Base-by-base conservation (phyloP, 345 rosid genomes). In the Sonneratia alba region DNA sequence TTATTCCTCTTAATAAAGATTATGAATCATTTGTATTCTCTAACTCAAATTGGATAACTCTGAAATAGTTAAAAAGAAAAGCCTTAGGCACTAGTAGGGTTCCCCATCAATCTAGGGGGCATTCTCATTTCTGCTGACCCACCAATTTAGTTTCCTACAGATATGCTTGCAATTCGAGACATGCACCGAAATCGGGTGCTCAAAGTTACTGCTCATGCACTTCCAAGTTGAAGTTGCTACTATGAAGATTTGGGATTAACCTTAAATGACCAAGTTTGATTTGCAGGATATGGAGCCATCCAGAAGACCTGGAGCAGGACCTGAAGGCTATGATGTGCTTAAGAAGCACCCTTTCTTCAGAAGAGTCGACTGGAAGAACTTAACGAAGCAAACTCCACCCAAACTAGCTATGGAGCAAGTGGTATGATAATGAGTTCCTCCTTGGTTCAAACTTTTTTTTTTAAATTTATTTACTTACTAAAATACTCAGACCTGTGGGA, bases 271-370 rank as follows among this genome's bases (percentile, higher is more conserved):
- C 66, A 36, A 37, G 27, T 70, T 55, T 38, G 65, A 53, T 56
- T 57, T 56, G 66, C 73, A 95, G 98, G 98, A 95, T 79, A 84
- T 79, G 43, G 98, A 95, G 70, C 99, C 99, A 56, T 77, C 80
- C 80, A 87, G 89, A 82, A 87, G 99, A 82, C 99, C 91, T 47
- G 99, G 98, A 63, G 90, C 98, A 64, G 98, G 98, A 72, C 83
- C 79, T 70, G 88, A 86, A 69, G 99, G 99, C 72, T 95, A 95
- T 80, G 84, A 84, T 36, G 85, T 80, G 56, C 93, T 94, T 61
- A 94, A 94, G 80, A 82, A 71, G 80, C 98, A 94, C 81, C 94
- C 92, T 27, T 95, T 95, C 87, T 95, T 95, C 78, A 87, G 81
- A 59, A 92, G 90, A 65, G 80, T 91, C 73, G 92, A 95, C 67